These are phyloP conservation scores for Colletotrichum lindemuthianum DNA, from an alignment of 2,329 filamentous ascomycete genomes.

Conservation along the genomic window DNA sequence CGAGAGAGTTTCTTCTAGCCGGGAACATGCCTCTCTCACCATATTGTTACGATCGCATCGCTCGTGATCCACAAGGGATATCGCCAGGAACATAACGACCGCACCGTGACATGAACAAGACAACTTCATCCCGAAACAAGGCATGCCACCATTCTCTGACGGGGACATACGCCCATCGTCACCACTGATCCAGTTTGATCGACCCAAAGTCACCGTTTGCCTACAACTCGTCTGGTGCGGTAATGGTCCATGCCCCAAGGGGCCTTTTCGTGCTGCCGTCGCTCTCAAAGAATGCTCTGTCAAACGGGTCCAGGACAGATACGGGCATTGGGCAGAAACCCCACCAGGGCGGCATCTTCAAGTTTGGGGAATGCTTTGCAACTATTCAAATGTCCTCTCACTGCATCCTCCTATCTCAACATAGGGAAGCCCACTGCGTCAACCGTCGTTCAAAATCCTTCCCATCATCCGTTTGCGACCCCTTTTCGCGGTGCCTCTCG, in stretches of 20 bases:
- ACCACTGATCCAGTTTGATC: conserved; percentile 17
- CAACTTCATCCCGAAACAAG: conserved; percentile 9
- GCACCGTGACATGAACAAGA: conserved; percentile 12
- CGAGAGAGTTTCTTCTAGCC: no score
- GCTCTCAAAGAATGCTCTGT: no score
- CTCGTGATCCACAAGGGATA: no score
- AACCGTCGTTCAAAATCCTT: conserved; percentile 5
- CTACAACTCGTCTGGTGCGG: background rate
- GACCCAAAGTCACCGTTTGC: conserved; percentile 8
- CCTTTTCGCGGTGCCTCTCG: background rate
- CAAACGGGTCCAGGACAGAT: no score
- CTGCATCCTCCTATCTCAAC: background rate
- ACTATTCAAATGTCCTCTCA: no score
- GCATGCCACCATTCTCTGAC: conserved; percentile 11
- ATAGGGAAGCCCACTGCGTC: conserved; percentile 2
- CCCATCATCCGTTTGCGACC: background rate
- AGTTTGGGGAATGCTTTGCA: no score
- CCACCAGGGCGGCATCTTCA: no score
- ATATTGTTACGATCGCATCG: no score
- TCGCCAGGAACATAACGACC: conserved; percentile 3
- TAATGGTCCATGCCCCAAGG: background rate
- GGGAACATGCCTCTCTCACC: no score
- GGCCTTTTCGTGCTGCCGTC: no score
- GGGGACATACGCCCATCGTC: conserved; percentile 10
- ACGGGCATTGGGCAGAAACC: no score